Base-by-base conservation (phyloP, 768 basidiomycete genomes). In the Coprinellus micaceus region DNA sequence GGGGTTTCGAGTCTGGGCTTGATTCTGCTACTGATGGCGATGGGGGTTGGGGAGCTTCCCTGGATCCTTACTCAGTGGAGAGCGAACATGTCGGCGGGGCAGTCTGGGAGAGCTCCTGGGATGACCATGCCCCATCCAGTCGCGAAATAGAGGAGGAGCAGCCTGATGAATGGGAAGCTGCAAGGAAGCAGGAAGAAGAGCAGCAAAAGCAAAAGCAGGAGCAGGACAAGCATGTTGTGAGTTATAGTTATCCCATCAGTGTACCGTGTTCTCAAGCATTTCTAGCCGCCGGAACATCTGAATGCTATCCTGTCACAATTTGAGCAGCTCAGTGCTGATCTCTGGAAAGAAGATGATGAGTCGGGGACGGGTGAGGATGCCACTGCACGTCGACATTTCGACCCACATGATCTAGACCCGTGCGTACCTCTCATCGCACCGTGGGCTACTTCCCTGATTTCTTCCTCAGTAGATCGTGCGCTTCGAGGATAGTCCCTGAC, bases 231-330 rank as follows among this genome's bases (percentile, higher is more conserved):
- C 76, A 80, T 65, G 83, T 89, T 66, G 89, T 90, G 71, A 71
- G 88, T 75, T 50, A 37, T 52, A 56, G 54, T 39, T 57, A 33
- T 58, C 62, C 51, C 58, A 44, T 44, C 55, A 64, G 52, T 63
- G 55, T 33, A 60, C 56, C 60, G 52, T 63, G 49, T 52, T 64
- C 63, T 17, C 63, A 59, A 40, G 40, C 59, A 44, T 30, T 39
- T 53, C 17, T 60, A 91, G 89, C 86, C 88, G 29, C 86, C 88
- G 49, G 83, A 88, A 65, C 60, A 84, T n/a, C 68, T 91, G 46
- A 75, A 79, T 7, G 72, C 74, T 3, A 78, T 91, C 22, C 66
- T 89, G 25, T 65, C 66, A 1, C 78, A 82, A 59, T 80, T 85
- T 44, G 74, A 80, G 21, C 78, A 77, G 41, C 67, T 88, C 36